Evolutionary conservation across 78 protist species (phyloP).

Genomic region (Guillardia theta): DNA sequence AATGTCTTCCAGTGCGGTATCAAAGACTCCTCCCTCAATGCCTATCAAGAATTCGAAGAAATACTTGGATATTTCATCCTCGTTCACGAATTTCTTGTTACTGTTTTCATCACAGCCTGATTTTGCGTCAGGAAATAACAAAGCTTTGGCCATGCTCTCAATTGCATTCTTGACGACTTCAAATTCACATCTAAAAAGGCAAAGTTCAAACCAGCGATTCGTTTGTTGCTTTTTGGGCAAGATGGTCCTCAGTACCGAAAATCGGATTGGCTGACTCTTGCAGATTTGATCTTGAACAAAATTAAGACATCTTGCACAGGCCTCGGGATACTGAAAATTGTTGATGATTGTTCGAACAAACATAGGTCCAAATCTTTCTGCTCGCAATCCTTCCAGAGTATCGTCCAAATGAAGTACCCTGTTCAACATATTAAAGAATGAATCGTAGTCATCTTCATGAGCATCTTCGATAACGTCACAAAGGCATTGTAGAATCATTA

Average conservation of each 20-base stretch:
- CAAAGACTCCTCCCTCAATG: not conserved
- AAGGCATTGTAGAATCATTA: not conserved
- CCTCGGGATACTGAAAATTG: not conserved
- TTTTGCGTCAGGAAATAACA: not conserved
- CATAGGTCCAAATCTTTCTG: not conserved
- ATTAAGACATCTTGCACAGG: not conserved
- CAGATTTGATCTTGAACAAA: not conserved
- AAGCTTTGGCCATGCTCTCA: not conserved
- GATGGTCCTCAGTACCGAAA: not conserved
- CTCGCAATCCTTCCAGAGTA: not conserved
- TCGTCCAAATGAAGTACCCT: not conserved
- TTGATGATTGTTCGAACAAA: not conserved
- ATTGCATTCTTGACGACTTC: not conserved
- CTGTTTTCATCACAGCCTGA: not conserved
- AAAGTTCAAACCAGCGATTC: not conserved
- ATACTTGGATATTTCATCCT: not conserved
- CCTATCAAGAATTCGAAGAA: not conserved
- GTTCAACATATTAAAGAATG: not conserved
- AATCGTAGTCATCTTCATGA: not conserved
- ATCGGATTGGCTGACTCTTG: not conserved
- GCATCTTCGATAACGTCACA: not conserved
- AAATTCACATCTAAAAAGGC: not conserved
- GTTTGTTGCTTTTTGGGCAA: not conserved
- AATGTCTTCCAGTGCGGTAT: not conserved
- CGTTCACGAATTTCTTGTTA: not conserved